These are phyloP conservation scores for Noccaea bulbosa DNA, from an alignment of 345 rosid species.

Conservation along the genomic window DNA sequence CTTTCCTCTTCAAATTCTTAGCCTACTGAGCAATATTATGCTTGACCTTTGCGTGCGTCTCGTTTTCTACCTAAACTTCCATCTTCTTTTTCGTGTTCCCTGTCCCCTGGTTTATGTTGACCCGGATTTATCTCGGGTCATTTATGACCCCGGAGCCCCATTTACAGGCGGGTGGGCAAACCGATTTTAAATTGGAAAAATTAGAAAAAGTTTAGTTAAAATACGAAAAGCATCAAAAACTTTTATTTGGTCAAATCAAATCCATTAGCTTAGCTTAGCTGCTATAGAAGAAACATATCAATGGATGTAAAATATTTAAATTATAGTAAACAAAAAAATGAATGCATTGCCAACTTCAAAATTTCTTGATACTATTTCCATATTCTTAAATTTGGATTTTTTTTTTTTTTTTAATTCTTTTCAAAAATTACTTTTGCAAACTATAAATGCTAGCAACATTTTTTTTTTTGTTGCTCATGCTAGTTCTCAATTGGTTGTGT, in stretches of 20 bases:
- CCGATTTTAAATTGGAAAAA: not conserved
- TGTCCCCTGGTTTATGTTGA: slow-evolving; percentile 20
- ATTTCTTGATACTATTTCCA: not conserved
- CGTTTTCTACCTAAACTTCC: slow-evolving; percentile 18
- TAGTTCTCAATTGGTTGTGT: not conserved
- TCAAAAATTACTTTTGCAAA: no score
- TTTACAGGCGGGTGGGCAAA: slow-evolving; percentile 15
- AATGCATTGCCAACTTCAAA: not conserved
- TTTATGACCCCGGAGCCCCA: slow-evolving; percentile 13
- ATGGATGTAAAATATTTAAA: no score
- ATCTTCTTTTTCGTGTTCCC: not conserved
- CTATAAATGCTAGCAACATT: no score
- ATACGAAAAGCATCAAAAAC: not conserved
- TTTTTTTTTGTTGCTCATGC: no score
- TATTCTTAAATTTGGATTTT: not conserved
- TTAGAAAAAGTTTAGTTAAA: not conserved
- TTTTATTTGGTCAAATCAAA: not conserved
- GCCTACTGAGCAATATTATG: slow-evolving; percentile 13
- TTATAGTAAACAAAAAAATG: not conserved
- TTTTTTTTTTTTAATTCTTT: no score
- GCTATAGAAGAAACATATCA: no score
- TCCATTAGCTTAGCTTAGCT: slow-evolving; percentile 7
- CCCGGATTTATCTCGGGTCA: slow-evolving; percentile 33
- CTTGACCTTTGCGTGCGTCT: slow-evolving; percentile 37
- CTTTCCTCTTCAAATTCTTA: slow-evolving; percentile 22